Conservation (phyloP, 73 alveolate genomes). For the Tetrahymena malaccensis region DNA sequence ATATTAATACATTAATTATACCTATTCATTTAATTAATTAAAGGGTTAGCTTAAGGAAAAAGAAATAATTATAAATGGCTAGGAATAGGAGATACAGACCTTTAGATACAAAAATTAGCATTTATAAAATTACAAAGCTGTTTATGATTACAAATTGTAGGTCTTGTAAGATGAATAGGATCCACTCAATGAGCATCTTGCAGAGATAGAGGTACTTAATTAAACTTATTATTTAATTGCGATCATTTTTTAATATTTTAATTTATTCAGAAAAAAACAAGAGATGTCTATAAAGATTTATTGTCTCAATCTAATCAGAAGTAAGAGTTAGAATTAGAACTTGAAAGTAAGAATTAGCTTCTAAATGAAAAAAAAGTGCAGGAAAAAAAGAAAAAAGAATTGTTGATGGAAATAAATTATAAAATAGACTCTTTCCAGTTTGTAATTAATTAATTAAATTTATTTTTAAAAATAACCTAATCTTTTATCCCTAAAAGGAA, state of each 20-base stretch:
- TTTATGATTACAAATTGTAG: neutral
- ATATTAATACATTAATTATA: no score
- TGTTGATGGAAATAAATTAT: neutral
- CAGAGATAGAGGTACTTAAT: neutral
- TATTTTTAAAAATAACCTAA: neutral
- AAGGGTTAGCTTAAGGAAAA: neutral
- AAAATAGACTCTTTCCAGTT: neutral
- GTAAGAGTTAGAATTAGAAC: neutral
- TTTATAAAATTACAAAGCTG: neutral
- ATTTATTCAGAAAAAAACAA: neutral
- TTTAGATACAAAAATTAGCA: neutral
- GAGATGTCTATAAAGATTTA: neutral
- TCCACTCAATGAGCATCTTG: neutral
- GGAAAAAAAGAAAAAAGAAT: neutral
- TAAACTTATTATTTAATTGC: neutral
- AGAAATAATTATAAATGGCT: neutral
- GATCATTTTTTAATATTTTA: no score
- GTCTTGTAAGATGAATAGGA: neutral
- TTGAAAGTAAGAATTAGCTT: neutral
- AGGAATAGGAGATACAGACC: neutral
- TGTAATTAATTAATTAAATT: neutral
- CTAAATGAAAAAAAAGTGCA: neutral
- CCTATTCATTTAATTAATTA: neutral
- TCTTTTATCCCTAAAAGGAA: no score
- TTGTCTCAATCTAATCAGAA: neutral